Evolutionary conservation across 2,329 filamentous ascomycete genomes (phyloP), one percentile per base, ranked within the genome.

Genomic region (Hymenoscyphus fructigenus): DNA sequence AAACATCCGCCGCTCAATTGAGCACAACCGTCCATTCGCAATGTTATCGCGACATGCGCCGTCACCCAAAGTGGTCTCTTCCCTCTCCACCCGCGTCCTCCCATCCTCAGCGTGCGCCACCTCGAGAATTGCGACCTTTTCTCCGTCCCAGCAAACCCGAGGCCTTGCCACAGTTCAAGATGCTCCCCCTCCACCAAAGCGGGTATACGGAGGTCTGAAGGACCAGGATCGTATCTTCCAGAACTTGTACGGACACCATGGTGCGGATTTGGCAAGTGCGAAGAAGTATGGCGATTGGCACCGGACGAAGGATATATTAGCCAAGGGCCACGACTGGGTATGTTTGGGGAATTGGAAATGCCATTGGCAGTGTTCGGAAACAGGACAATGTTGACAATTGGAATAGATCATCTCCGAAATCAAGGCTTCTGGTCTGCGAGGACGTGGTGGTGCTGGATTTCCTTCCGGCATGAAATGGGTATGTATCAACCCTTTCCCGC

Each of bases 201-300:
- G 86, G 72, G 85, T 86, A 71, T 91, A 96, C 79, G 93, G 95
- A 75, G 93, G 92, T 65, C 85, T 99, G 73, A 91, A 88, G 81
- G 95, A 99, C 79, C 93, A 98, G 83, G 95, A 99, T 82, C 89
- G 95, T 75, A 99, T 99, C 81, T 99, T 99, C 82, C 93, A 96
- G 83, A 99, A 99, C 82, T 85, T 99, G 66, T 99, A 99, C 82
- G 89, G 92, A 75, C 92, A 95, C 77, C 92, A 92, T 81, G 93
- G 92, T 61, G 86, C 93, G 68, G 93, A 97, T 79, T 82, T 99
- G 73, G 94, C 95, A 84, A 92, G 88, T 76, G 93, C 95, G 62
- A 93, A 92, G 89, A 97, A 96, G 82, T 96, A 96, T 85, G 95
- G 95, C 73, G 95, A 98, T 80, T 99, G 95, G 95, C 88, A 99